Conservation (phyloP, 805 yeast species). For the Wickerhamomyces mucosus region DNA sequence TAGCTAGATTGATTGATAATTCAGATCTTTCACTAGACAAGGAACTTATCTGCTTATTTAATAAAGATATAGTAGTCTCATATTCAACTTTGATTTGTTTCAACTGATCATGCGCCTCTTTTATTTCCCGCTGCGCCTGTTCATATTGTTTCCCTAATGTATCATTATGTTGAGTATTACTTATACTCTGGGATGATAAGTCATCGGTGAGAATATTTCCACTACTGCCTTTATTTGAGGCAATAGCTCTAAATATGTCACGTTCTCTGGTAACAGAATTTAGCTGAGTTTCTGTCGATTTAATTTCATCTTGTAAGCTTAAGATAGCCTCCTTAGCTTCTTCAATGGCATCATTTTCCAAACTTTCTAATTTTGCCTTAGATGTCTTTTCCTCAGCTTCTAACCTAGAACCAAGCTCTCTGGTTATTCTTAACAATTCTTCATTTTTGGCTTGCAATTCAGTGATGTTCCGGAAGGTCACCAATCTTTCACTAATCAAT, state of each 20-base stretch:
- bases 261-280: conserved; percentile 54
- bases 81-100: conserved; percentile 25
- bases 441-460: conserved; percentile 71
- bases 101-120: conserved; percentile 11
- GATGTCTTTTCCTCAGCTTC: conserved; percentile 47
- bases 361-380: conserved; percentile 24
- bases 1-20: conserved; percentile 39
- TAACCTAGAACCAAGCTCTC: conserved; percentile 63
- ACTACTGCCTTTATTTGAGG: conserved; percentile 13
- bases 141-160: conserved; percentile 10
- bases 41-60: conserved; percentile 36
- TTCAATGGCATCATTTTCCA: conserved; percentile 39
- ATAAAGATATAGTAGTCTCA: conserved; percentile 36
- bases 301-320: conserved; percentile 50
- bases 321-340: conserved; percentile 66
- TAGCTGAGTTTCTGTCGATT: conserved; percentile 39
- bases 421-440: conserved; percentile 55
- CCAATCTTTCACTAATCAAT: conserved; percentile 64
- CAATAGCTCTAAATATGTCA: conserved; percentile 45
- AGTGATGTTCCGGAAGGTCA: conserved; percentile 54
- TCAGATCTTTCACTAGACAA: conserved; percentile 35
- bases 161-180: conserved; percentile 5
- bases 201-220: conserved; percentile 13
- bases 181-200: conserved; percentile 1
- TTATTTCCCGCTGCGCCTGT: conserved; percentile 8